Conservation (phyloP, 345 rosid species). For the Erysimum cheiranthoides region DNA sequence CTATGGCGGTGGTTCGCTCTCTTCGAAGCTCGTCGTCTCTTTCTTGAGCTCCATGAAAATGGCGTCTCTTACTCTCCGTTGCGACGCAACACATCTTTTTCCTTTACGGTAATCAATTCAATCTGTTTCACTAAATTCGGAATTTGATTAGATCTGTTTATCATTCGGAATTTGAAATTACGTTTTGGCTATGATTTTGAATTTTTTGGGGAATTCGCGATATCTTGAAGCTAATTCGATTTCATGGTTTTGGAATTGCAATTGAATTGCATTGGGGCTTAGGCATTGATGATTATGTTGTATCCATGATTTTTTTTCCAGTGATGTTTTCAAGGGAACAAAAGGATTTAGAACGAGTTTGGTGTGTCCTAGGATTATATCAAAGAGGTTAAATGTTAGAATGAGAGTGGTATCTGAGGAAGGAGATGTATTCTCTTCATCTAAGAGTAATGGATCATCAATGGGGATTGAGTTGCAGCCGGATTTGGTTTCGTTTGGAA, state of each 20-base stretch:
- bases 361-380: slow-evolving; percentile 24
- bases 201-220: background rate
- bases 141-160: background rate
- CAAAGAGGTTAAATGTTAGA: slow-evolving; percentile 40
- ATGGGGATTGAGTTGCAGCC: slow-evolving; percentile 52
- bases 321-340: background rate
- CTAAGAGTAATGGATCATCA: slow-evolving; percentile 49
- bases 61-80: slow-evolving; percentile 28
- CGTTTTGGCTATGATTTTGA: background rate
- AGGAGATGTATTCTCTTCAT: slow-evolving; percentile 51
- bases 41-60: slow-evolving; percentile 21
- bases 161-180: background rate
- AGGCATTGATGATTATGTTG: background rate
- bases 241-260: no score
- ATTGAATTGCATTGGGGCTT: slow-evolving; percentile 8
- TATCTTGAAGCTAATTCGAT: background rate
- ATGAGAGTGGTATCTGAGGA: slow-evolving; percentile 59
- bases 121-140: background rate
- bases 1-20: slow-evolving; percentile 25
- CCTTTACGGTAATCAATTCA: slow-evolving; percentile 8
- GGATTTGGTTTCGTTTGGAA: slow-evolving; percentile 54
- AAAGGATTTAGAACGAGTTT: slow-evolving; percentile 15
- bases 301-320: background rate
- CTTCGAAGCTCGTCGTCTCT: slow-evolving; percentile 18
- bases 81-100: slow-evolving; percentile 13